Percentiles rank a stretch among this genome's conserved stretches.
phyloP scores from a whole-genome alignment of 805 yeast species.

The Saturnispora besseyi region DNA sequence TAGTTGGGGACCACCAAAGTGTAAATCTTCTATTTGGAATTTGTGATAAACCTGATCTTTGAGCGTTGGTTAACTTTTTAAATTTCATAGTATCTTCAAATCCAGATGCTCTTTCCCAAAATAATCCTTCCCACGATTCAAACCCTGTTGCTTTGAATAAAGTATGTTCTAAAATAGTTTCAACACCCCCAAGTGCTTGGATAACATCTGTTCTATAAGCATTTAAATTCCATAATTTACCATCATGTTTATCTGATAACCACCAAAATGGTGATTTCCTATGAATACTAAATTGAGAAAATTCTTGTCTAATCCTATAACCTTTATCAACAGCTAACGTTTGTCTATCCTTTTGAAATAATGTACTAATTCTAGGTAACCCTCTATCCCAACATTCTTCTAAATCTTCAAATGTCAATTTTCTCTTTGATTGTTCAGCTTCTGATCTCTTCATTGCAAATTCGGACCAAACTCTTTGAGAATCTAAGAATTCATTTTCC shows the following conservation, averaged over 20 bases:
- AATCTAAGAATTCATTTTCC: slow-evolving; percentile 93
- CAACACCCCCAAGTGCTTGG: slow-evolving; percentile 95
- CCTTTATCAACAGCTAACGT: slow-evolving; percentile 94
- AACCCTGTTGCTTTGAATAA: slow-evolving; percentile 95
- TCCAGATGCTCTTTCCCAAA: slow-evolving; percentile 98
- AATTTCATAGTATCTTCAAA: slow-evolving; percentile 94
- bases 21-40: slow-evolving; percentile 97
- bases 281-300: slow-evolving; percentile 61
- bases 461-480: slow-evolving; percentile 97
- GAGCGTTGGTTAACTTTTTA: slow-evolving; percentile 94
- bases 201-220: slow-evolving; percentile 93
- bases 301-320: slow-evolving; percentile 73
- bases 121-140: slow-evolving; percentile 96
- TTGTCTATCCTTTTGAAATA: slow-evolving; percentile 91
- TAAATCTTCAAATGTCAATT: slow-evolving; percentile 85
- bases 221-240: slow-evolving; percentile 88
- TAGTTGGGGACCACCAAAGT: slow-evolving; percentile 99
- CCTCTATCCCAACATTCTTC: slow-evolving; percentile 97
- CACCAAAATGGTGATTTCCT: slow-evolving; percentile 93
- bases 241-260: slow-evolving; percentile 90
- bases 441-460: slow-evolving; percentile 84
- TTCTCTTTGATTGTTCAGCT: slow-evolving; percentile 75
- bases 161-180: slow-evolving; percentile 90
- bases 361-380: slow-evolving; percentile 87
- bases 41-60: slow-evolving; percentile 92